Base-by-base conservation (phyloP, 1,284 basidiomycete genomes). In the Ganoderma boninense region DNA sequence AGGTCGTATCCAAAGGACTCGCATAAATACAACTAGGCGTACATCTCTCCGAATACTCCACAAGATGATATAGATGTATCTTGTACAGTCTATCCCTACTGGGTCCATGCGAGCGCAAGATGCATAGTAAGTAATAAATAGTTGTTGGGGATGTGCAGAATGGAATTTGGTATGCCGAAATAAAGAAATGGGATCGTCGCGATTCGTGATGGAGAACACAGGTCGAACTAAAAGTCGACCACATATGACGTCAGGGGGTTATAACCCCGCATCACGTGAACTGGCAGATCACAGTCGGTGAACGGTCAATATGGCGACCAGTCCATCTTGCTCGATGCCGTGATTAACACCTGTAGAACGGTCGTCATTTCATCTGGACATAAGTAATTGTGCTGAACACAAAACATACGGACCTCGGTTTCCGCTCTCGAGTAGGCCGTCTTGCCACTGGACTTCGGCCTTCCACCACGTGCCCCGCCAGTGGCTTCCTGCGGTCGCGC, bases 301-400 rank as follows among this genome's bases (percentile, higher is more conserved):
- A 60, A 95, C 88, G 5, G 90, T 95, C 40, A 95, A 83, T 49
- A 95, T 82, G 18, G 94, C 94, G n/a, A 95, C 87, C 44, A 85
- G 86, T 7, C 94, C 94, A 76, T 95, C 94, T 78, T 94, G 92
- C 6, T 87, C 83, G 63, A 95, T 95, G 57, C 85, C 89, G 76
- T 95, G 94, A 76, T 95, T 95, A 46, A 95, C 85, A 66, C 91
- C 93, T 93, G 75, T n/a, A 7, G 5, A 18, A 29, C 18, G 18
- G 11, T 38, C 6, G 52, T 74, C 61, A 72, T 65, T 63, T 38
- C 62, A 13, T 46, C 42, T 71, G 63, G 16, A 40, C 38, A 40
- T 10, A 40, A 5, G 14, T 42, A 40, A 5, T 23, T 42, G 42
- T 6, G 2, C 14, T 4, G 26, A 61, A 20, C 65, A 69, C 54